These are phyloP conservation scores for Citrus reticulata DNA, from an alignment of 345 rosid genomes.

Conservation along the genomic window DNA sequence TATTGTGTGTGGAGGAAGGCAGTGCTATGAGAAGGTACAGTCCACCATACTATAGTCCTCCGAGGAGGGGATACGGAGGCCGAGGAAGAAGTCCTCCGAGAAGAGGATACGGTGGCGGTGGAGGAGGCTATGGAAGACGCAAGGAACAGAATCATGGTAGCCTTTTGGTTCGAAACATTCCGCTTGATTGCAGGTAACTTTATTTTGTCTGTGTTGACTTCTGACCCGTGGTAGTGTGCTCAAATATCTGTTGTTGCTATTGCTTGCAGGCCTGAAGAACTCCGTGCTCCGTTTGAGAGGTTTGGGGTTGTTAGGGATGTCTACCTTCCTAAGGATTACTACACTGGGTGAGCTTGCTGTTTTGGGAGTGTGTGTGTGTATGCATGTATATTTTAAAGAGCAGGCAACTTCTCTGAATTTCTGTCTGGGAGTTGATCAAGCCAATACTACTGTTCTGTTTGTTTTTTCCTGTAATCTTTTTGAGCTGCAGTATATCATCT, in stretches of 20 bases:
- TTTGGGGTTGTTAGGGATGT: slow-evolving; percentile 88
- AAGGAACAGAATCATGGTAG: slow-evolving; percentile 72
- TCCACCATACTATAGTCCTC: slow-evolving; percentile 74
- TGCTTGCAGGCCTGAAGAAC: slow-evolving; percentile 79
- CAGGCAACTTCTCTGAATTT: neutral
- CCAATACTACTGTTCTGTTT: neutral
- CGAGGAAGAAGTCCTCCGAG: slow-evolving; percentile 70
- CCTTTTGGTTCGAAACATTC: slow-evolving; percentile 88
- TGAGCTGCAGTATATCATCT: neutral
- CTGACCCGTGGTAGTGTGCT: neutral
- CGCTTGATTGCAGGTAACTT: slow-evolving; percentile 83
- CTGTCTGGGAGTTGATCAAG: neutral
- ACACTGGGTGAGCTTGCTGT: slow-evolving; percentile 69
- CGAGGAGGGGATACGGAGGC: slow-evolving; percentile 88
- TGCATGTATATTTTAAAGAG: neutral
- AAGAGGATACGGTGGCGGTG: slow-evolving; percentile 61
- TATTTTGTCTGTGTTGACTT: neutral
- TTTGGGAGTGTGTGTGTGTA: neutral
- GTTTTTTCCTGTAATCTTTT: neutral
- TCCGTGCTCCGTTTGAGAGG: slow-evolving; percentile 78
- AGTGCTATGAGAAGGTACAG: slow-evolving; percentile 85
- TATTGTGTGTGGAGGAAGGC: slow-evolving; percentile 11
- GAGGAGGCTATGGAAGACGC: slow-evolving; percentile 76
- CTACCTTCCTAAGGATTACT: slow-evolving; percentile 86
- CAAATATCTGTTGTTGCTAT: neutral